These are phyloP conservation scores for Annulohypoxylon stygium DNA, from an alignment of 495 filamentous ascomycete species.

Conservation along the genomic window DNA sequence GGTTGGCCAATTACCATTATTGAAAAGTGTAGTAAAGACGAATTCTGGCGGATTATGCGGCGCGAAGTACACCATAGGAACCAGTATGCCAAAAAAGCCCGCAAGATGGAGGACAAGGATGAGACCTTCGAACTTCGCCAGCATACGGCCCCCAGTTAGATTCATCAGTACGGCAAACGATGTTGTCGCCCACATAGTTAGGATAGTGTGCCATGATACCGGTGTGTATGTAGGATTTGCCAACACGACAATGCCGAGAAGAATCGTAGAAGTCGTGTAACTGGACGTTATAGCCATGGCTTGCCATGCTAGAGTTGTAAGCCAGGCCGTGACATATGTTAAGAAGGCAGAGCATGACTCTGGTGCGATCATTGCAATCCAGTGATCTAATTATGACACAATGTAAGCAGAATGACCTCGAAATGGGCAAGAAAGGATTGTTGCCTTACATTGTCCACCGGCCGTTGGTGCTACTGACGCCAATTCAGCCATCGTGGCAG, in stretches of 20 bases:
- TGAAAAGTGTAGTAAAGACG: slow-evolving; percentile 58
- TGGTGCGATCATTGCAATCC: slow-evolving; percentile 44
- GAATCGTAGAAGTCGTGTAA: slow-evolving; percentile 29
- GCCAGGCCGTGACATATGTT: slow-evolving; percentile 41
- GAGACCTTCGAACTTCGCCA: slow-evolving; percentile 61
- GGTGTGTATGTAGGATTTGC: slow-evolving; percentile 32
- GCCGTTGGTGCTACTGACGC: slow-evolving; percentile 60
- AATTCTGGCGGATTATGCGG: slow-evolving; percentile 51
- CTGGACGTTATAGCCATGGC: slow-evolving; percentile 24
- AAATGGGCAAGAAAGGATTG: background rate
- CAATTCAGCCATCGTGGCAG: slow-evolving; percentile 62
- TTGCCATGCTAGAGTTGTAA: slow-evolving; percentile 39
- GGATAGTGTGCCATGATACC: slow-evolving; percentile 62
- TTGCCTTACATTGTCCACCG: slow-evolving; percentile 44
- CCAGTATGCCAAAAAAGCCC: slow-evolving; percentile 67
- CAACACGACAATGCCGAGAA: slow-evolving; percentile 61
- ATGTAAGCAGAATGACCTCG: background rate
- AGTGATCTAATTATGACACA: slow-evolving; percentile 31
- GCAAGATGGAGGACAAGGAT: slow-evolving; percentile 65
- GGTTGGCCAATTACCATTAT: slow-evolving; percentile 60
- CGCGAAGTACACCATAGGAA: slow-evolving; percentile 62
- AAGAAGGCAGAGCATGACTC: slow-evolving; percentile 30
- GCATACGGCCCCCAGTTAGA: slow-evolving; percentile 54
- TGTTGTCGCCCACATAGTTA: slow-evolving; percentile 60
- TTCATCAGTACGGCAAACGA: slow-evolving; percentile 60